Percentiles rank a stretch among this genome's conserved stretches.
phyloP scores from a whole-genome alignment of 306 rosid genomes.

The Aeschynomene evenia region DNA sequence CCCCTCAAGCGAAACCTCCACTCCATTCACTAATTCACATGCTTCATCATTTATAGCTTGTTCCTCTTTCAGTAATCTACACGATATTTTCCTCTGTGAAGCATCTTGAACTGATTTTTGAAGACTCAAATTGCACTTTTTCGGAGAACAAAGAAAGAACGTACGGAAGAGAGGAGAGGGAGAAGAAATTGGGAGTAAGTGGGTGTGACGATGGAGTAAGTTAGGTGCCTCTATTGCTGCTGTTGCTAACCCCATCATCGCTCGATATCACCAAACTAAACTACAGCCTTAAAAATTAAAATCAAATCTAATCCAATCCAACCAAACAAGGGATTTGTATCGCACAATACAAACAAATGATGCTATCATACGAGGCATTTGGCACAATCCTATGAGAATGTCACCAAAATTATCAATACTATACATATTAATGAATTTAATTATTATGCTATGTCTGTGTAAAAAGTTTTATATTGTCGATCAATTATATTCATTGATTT shows the following conservation, averaged over 20 bases:
- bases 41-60: constrained; percentile 51
- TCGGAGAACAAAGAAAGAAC: constrained; percentile 44
- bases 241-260: constrained; percentile 29
- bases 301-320: too few species aligned
- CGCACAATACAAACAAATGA: too few species aligned
- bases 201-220: background rate
- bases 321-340: background rate
- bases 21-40: constrained; percentile 76
- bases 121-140: constrained; percentile 41
- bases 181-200: constrained; percentile 25
- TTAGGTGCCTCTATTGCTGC: constrained; percentile 22
- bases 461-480: too few species aligned
- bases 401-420: too few species aligned
- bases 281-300: background rate
- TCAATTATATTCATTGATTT: too few species aligned
- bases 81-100: constrained; percentile 37
- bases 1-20: constrained; percentile 68
- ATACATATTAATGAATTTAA: too few species aligned
- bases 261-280: background rate
- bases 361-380: too few species aligned
- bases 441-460: too few species aligned
- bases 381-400: too few species aligned
- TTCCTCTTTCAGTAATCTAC: constrained; percentile 47
- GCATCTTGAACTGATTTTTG: constrained; percentile 31
- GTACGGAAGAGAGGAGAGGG: constrained; percentile 28